Evolutionary conservation across 352 stramenopile species (phyloP), one percentile per base, ranked within the genome.

Genomic region (Globisporangium abappressorium): DNA sequence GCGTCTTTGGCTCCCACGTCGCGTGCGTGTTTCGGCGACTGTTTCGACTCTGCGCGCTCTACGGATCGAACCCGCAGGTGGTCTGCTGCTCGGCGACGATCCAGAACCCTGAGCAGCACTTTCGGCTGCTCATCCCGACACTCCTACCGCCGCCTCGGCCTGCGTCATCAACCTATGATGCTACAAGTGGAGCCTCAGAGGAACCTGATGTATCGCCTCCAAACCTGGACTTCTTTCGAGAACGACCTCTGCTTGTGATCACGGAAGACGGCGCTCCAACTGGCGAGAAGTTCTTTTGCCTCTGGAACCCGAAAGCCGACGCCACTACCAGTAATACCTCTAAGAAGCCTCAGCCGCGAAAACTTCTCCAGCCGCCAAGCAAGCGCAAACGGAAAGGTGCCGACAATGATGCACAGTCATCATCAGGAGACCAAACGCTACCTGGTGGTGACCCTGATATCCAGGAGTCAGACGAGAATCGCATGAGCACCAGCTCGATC

Each of bases 11-110:
- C 1, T 88, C 87, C 3, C 89, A 96, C 55, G 83, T 94, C 20
- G 84, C 93, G 14, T 86, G 82, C 33, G 91, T 98, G 4, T 85
- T 98, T n/a, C 89, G 92, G 2, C 87, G 95, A 6, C 72, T 98
- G 22, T 91, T 96, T 70, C 90, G 95, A 0, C 71, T 98, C 1
- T 97, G 88, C 61, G 82, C 87, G 4, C 66, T 94, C 7, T 94
- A 98, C 24, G 84, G 89, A 8, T 80, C 82, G 12, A 86, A 84
- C 33, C 89, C 86, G 7, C 89, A 94, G 58, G 97, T 99, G 54
- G 85, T 99, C 20, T 96, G 81, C 71, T 99, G 96, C 69, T 99
- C 97, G 3, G 98, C 98, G 33, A 99, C 97, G 5, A 98, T 99
- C 69, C 73, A 84, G 18, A 98, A 98, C 69, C 95, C 97, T 5